A percentile compares a stretch with the other conserved stretches of the same genome.
phyloP scores from a whole-genome alignment of 139 green algal genomes.

The Chlamydomonas schloesseri region DNA sequence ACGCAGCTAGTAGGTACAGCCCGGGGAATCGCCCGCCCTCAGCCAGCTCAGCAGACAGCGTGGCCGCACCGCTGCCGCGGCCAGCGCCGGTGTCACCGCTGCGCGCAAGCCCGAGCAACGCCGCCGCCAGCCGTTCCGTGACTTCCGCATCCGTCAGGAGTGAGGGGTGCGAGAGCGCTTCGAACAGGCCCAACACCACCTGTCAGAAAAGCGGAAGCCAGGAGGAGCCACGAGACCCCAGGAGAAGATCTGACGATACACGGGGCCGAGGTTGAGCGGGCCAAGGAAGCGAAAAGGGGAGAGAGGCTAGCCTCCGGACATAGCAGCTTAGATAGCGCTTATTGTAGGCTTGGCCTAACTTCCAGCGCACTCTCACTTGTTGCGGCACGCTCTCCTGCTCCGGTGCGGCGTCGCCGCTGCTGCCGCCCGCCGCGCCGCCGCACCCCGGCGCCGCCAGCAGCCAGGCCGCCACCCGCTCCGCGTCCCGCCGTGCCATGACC shows the following conservation, averaged over 20 bases:
- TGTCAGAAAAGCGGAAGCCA: background rate
- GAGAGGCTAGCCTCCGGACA: too few species aligned
- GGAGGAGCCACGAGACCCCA: too few species aligned
- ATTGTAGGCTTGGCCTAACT: background rate
- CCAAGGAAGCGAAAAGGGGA: background rate
- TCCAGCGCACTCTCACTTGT: background rate
- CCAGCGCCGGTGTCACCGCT: too few species aligned
- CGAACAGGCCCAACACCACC: conserved; percentile 19
- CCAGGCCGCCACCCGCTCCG: conserved; percentile 13
- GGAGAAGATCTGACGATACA: too few species aligned
- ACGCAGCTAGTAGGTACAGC: conserved; percentile 23
- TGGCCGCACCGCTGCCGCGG: too few species aligned
- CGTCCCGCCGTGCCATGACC: conserved; percentile 5
- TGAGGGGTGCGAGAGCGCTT: conserved; percentile 19
- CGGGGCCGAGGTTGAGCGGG: background rate
- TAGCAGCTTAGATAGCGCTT: too few species aligned
- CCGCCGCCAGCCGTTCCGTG: background rate
- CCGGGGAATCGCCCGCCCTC: conserved; percentile 14
- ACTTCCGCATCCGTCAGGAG: background rate
- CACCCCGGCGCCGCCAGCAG: background rate
- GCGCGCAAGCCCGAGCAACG: background rate
- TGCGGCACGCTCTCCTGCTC: background rate
- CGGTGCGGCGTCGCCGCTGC: background rate
- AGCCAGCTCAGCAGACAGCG: conserved; percentile 19
- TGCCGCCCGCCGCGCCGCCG: background rate